Conservation (phyloP, 768 basidiomycete genomes). For the Boletus edulis region DNA sequence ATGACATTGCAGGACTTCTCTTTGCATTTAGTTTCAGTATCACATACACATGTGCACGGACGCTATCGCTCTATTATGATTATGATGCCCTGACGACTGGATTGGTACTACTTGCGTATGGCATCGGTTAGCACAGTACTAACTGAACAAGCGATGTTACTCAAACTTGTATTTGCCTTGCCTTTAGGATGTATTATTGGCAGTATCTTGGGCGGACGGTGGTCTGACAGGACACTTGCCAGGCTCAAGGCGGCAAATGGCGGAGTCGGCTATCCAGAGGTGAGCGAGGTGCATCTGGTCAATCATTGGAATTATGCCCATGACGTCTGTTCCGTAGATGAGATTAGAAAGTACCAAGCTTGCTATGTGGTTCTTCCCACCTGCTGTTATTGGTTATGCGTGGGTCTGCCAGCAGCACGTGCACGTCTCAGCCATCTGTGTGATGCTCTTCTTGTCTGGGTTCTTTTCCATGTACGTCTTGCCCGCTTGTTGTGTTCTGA, state of each 20-base stretch:
- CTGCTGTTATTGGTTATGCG: slow-evolving; percentile 63
- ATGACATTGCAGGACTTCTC: slow-evolving; percentile 47
- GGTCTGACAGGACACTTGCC: slow-evolving; percentile 50
- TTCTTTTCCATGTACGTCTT: slow-evolving; percentile 66
- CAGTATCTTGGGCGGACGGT: slow-evolving; percentile 59
- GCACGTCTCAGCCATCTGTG: slow-evolving; percentile 67
- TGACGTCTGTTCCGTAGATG: slow-evolving; percentile 45
- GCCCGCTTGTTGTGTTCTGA: background rate
- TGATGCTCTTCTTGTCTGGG: slow-evolving; percentile 72
- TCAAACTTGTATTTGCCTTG: background rate
- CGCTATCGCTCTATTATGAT: slow-evolving; percentile 59
- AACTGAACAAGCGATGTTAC: background rate
- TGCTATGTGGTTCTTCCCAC: slow-evolving; percentile 54
- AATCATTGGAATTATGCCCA: background rate
- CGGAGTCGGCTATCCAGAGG: slow-evolving; percentile 62
- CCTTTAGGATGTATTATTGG: slow-evolving; percentile 46
- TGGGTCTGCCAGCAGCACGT: slow-evolving; percentile 71
- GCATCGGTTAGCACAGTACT: slow-evolving; percentile 47
- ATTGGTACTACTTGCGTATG: slow-evolving; percentile 72
- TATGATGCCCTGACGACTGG: slow-evolving; percentile 76
- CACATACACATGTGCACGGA: slow-evolving; percentile 72
- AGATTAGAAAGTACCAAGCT: slow-evolving; percentile 64
- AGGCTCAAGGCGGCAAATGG: slow-evolving; percentile 47
- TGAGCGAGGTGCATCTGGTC: slow-evolving; percentile 24
- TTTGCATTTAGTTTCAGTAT: slow-evolving; percentile 73